Percentiles rank a stretch among this genome's conserved stretches.
These are phyloP conservation scores for Huntiella abstrusa DNA, from an alignment of 2,329 filamentous ascomycete species.

Conservation along the genomic window DNA sequence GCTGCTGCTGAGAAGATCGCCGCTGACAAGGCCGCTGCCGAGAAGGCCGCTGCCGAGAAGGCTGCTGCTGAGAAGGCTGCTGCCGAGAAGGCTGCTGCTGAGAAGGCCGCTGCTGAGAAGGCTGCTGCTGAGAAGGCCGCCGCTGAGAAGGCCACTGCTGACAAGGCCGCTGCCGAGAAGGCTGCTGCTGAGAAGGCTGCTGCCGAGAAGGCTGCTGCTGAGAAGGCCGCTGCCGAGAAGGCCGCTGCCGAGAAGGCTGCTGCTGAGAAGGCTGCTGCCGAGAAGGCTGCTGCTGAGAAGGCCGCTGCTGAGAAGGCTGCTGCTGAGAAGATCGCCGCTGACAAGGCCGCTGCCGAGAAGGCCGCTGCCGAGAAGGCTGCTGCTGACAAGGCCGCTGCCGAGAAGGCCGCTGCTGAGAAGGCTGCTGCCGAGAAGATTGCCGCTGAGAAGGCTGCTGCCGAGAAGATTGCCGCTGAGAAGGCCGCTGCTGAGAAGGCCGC, in stretches of 20 bases:
- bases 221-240: not conserved
- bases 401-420: not conserved
- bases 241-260: not conserved
- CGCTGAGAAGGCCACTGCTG: not conserved
- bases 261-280: not conserved
- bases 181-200: too few species aligned
- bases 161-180: not conserved
- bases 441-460: not conserved
- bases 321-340: not conserved
- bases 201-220: not conserved
- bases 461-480: not conserved
- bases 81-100: too few species aligned
- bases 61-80: too few species aligned
- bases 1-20: not conserved
- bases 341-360: not conserved
- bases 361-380: not conserved
- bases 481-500: not conserved
- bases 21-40: not conserved
- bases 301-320: not conserved
- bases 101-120: too few species aligned
- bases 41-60: not conserved
- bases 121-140: too few species aligned
- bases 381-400: not conserved
- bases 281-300: not conserved
- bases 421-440: not conserved